phyloP scores from a whole-genome alignment of 805 yeast species.

The Saturnispora mendoncae region DNA sequence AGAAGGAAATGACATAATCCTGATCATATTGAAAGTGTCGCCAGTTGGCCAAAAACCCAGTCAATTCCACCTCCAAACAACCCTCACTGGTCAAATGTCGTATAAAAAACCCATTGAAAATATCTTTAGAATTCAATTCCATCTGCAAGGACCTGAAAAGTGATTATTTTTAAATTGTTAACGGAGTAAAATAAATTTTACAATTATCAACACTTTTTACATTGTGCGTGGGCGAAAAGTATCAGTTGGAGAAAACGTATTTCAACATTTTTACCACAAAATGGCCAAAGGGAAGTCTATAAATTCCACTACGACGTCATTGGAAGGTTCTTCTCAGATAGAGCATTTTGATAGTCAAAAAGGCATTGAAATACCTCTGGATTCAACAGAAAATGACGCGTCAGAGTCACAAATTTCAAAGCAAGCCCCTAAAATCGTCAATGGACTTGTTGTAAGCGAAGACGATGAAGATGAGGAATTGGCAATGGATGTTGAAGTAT shows the following conservation, averaged over 20 bases:
- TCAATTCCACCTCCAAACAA: conserved; percentile 1
- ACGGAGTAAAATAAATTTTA: too few relatives aligned
- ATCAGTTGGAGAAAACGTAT: too few relatives aligned
- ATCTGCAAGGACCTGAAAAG: not conserved
- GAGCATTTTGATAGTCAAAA: too few relatives aligned
- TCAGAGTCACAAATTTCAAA: not conserved
- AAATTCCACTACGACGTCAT: too few relatives aligned
- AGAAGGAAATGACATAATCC: conserved; percentile 11
- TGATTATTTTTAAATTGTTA: too few relatives aligned
- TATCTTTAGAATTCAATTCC: not conserved
- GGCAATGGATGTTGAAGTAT: not conserved
- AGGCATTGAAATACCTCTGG: too few relatives aligned
- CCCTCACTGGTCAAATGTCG: not conserved
- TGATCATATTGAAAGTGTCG: conserved; percentile 8
- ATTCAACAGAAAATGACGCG: too few relatives aligned
- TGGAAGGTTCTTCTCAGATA: too few relatives aligned
- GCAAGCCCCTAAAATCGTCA: not conserved
- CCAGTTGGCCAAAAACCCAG: conserved; percentile 15
- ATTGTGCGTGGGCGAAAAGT: too few relatives aligned
- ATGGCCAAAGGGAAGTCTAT: too few relatives aligned
- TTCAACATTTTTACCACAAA: too few relatives aligned
- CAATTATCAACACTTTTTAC: too few relatives aligned
- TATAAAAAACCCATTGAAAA: not conserved
- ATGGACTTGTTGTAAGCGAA: conserved; percentile 2
- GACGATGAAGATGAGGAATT: conserved; percentile 3